These are phyloP conservation scores for Termitomyces sp. DNA, from an alignment of 768 basidiomycete genomes.

Conservation along the genomic window DNA sequence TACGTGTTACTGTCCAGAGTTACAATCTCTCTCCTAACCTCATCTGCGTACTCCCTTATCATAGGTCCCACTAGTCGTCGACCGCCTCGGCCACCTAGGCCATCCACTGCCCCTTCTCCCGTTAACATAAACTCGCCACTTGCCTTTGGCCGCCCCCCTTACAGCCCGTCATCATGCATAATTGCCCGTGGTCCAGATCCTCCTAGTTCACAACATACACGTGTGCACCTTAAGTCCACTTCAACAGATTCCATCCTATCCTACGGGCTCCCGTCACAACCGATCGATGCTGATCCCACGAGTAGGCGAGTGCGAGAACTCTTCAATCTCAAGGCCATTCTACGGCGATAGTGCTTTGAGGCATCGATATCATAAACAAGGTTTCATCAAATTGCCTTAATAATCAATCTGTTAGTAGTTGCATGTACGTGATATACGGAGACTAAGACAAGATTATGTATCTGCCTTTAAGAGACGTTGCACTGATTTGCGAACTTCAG, in stretches of 20 bases:
- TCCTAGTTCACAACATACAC: conserved; percentile 12
- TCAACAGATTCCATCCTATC: conserved; percentile 53
- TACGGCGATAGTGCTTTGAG: conserved; percentile 27
- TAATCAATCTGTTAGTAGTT: conserved; percentile 16
- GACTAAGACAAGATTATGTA: conserved; percentile 14
- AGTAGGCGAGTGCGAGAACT: conserved; percentile 35
- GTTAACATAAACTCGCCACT: conserved; percentile 17
- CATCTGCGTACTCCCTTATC: conserved; percentile 1
- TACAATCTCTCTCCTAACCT: background rate
- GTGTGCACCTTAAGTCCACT: conserved; percentile 41
- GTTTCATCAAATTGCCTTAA: background rate
- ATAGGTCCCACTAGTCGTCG: conserved; percentile 7
- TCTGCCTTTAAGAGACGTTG: conserved; percentile 37
- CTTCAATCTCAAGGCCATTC: conserved; percentile 37
- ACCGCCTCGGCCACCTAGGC: conserved; percentile 26
- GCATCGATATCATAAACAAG: background rate
- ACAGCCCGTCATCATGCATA: conserved; percentile 7
- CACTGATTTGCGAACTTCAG: conserved; percentile 56
- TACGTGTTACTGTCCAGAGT: background rate
- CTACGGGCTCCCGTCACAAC: conserved; percentile 12
- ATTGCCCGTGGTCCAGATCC: background rate
- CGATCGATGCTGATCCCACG: conserved; percentile 31
- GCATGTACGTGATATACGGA: conserved; percentile 11
- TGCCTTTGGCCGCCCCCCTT: conserved; percentile 16
- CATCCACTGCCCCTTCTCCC: conserved; percentile 45